Evolutionary conservation across 768 basidiomycete species (phyloP), one percentile per base, ranked within the genome.

Genomic region (Hericium erinaceus): DNA sequence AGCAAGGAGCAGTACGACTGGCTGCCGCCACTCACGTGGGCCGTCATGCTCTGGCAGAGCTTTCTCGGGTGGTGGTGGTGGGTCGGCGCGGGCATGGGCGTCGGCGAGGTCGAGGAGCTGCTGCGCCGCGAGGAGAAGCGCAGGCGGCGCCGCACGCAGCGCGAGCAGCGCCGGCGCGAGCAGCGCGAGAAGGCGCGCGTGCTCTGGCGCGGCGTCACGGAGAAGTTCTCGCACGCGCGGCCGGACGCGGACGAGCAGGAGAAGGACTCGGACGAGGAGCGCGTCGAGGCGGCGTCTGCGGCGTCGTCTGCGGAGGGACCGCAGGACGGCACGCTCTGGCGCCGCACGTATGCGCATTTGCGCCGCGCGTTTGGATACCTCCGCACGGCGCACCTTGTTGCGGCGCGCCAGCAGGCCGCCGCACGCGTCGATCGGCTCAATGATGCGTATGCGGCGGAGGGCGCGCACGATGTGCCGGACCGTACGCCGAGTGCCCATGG

Each of bases 11-110:
- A 92, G 64, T 89, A 90, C 61, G 75, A 83, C n/a, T 98, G 97
- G 97, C 78, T 98, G 57, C 90, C 92, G 0, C 82, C 85, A 22
- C 76, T 98, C 54, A 83, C 92, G 71, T 95, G 92, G 84, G 85
- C 89, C 8, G 84, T 97, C 53, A 83, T 98, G 11, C 80, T 98
- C 18, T 99, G 97, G 97, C 97, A 99, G 76, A 92, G 84, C 70
- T 95, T 95, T 71, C 72, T 97, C 20, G 93, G 91, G 0, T 98
- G 92, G 92, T 98, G 94, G 94, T 98, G 94, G 94, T 98, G 93
- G 93, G 92, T 93, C 13, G 94, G 94, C n/a, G 83, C 88, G 2
- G 89, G 92, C 5, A 91, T 88, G 77, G 89, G 86, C 9, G 78
- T 85, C 3, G 77, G 80, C 28, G 86, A 87, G 61, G 76, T 90